Evolutionary conservation across 179 eudicot species (phyloP), one percentile per base, ranked within the genome.

Genomic region (Gypsophila paniculata): DNA sequence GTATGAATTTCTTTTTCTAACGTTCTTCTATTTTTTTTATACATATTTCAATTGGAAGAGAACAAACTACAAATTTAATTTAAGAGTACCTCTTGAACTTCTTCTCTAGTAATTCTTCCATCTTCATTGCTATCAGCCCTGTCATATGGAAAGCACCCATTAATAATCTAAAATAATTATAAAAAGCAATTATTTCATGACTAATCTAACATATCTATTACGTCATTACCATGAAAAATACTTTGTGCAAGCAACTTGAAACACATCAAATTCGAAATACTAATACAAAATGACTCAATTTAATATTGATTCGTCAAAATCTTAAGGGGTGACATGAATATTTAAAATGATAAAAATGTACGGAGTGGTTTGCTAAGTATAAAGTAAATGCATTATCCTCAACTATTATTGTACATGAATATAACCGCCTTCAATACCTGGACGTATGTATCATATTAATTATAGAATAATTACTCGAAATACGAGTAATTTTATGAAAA

Each of bases 51-150:
- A n/a, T n/a, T n/a, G n/a, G n/a, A n/a, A n/a, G n/a, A n/a, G n/a
- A n/a, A n/a, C 11, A 9, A 6, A 60, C 39, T 48, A 51, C 6
- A 32, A 75, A 51, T 3, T 54, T 52, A 75, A 51, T 3, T 54
- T 52, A 48, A 64, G 63, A 6, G 46, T 79, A 89, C 97, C 97
- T 91, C 96, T 65, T 84, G 93, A 59, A 91, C 90, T 81, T 91
- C 97, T 52, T 86, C 89, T 77, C 86, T 73, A 14, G 91, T 86
- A 74, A 91, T 87, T 81, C 86, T 90, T 79, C 97, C 97, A 83
- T 91, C 97, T 75, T 74, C 96, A 63, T 91, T 91, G 68, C 85
- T 80, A 74, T 91, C 97, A 59, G 89, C 97, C 91, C 97, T 91
- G 80, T 38, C 49, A 63, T 42, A 53, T 29, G 22, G 36, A 62